Conservation (phyloP, 179 eudicot genomes). For the Corrigiola litoralis region DNA sequence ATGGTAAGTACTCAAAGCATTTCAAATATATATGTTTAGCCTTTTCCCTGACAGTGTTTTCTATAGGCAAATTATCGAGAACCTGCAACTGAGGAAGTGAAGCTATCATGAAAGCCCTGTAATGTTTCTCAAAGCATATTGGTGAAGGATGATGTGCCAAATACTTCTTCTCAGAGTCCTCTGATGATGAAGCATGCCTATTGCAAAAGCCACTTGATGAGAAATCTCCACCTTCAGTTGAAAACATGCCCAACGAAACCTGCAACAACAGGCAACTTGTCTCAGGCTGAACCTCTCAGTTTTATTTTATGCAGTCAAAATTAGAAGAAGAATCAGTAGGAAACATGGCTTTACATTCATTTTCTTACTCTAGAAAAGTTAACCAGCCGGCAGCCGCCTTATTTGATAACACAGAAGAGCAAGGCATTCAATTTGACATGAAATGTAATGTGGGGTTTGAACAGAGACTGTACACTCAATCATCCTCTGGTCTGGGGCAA, state of each 20-base stretch:
- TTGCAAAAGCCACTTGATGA: slow-evolving; percentile 13
- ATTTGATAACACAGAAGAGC: no score
- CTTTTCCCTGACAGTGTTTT: slow-evolving; percentile 37
- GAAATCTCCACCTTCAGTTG: slow-evolving; percentile 17
- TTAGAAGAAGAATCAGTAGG: background rate
- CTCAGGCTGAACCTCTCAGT: background rate
- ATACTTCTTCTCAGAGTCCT: slow-evolving; percentile 24
- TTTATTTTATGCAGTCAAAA: background rate
- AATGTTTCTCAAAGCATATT: slow-evolving; percentile 79
- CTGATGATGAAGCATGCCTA: slow-evolving; percentile 10
- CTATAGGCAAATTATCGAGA: slow-evolving; percentile 66
- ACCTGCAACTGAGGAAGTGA: slow-evolving; percentile 59
- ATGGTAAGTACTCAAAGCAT: slow-evolving; percentile 60
- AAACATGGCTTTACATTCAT: background rate
- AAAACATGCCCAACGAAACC: slow-evolving; percentile 18
- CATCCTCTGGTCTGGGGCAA: no score
- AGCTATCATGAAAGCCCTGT: slow-evolving; percentile 74
- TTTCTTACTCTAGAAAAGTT: no score
- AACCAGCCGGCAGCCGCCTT: no score
- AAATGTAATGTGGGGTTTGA: no score
- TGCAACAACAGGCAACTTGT: background rate
- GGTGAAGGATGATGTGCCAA: slow-evolving; percentile 72
- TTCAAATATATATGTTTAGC: slow-evolving; percentile 40
- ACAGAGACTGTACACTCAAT: no score
- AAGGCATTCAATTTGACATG: no score